Base-by-base conservation (phyloP, 2,329 filamentous ascomycete species). In the Neonectria sp. region DNA sequence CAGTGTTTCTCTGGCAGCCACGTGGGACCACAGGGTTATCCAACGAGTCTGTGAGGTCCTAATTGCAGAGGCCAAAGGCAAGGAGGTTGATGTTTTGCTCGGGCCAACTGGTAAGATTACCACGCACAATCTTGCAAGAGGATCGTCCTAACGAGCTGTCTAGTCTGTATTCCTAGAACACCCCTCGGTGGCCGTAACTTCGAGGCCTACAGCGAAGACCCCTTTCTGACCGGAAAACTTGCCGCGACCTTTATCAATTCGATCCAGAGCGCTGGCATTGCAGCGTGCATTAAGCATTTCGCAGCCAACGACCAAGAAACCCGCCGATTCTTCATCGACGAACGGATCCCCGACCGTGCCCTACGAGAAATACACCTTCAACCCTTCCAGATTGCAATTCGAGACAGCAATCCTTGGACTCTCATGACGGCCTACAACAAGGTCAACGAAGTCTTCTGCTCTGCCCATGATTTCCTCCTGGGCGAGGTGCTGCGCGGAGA, bases 351-450 rank as follows among this genome's bases (percentile, higher is more conserved):
- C 3, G 60, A 64, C 12, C 61, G 71, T 6, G 64, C 68, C 4
- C 59, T 73, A 1, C 61, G 71, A 11, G 71, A 79, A 66, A 81
- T 85, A 25, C 83, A 84, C 52, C 73, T 83, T 9, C 73, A 81
- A 27, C 80, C 83, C 0, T 85, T 85, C 65, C 78, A 84, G 65
- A 79, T 85, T 31, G 81, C 82, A 2, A 75, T 83, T 24, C 77
- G 78, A 51, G 75, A 82, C 31, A 78, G 78, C 3, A 76, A 79
- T 33, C 83, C 82, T 1, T 79, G 80, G 63, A 67, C 58, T 13
- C 74, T 84, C 29, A 86, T 85, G 83, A 82, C 82, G 1, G 77
- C 81, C 6, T 85, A 85, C 60, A 84, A 83, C 48, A 82, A 80
- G 59, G 76, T 85, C 29, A 85, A 86, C 57, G 82, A 82, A 5